Evolutionary conservation across 2,329 filamentous ascomycete species (phyloP), one percentile per base, ranked within the genome.

Genomic region (Curvularia verruculosa): DNA sequence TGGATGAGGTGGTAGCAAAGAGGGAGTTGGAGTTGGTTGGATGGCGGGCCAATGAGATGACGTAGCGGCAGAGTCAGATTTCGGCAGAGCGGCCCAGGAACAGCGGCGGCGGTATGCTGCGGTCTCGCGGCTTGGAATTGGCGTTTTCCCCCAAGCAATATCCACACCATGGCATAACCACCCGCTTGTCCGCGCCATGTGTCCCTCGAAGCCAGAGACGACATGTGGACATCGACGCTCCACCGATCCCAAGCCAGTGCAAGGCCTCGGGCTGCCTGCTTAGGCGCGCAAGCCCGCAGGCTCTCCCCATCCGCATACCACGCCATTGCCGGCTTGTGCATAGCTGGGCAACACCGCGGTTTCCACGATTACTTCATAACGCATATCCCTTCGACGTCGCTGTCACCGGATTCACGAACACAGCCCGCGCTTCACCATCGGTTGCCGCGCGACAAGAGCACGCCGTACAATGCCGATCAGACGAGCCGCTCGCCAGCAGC

Each of bases 301-400:
- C 29, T 49, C 50, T 49, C 50, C 55, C 51, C 63, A 23, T 50
- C 52, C 39, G 48, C 58, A 47, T 53, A 41, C 47, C 50, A 53
- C 39, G 18, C 37, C 19, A 19, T 41, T 18, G 10, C 26, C 52
- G 47, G 56, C 54, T 49, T 57, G 26, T 58, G 49, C 49, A 59
- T 60, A 59, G 55, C 40, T 13, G 50, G 47, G 59, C 61, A 68
- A 51, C 66, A 64, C 49, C 77, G 80, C 56, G 67, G 66, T 61
- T 98, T 98, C 77, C 92, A 97, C 80, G 92, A 96, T 68, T 98
- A 99, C 81, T 99, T 99, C 77, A 91, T 98, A 58, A 96, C 95
- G 8, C 92, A 97, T 75, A 85, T 99, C 1, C 94, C 95, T 4
- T 96, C 92, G 18, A 96, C 92, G 13, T 97, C 93, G 3, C 84